Conservation (phyloP, 148 eudicot genomes). For the Rhododendron molle region DNA sequence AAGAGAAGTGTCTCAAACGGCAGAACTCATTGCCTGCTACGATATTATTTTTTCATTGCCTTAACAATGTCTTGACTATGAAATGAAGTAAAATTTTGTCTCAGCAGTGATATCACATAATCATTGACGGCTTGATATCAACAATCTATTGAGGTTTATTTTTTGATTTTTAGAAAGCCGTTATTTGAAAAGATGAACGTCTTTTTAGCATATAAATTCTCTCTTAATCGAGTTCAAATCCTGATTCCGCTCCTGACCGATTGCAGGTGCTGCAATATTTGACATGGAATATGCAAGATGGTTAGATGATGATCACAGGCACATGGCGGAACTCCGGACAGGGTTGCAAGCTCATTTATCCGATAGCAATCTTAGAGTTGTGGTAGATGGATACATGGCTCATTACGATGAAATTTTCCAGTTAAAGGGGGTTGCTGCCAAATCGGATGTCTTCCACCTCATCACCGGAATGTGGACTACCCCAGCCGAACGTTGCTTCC, state of each 20-base stretch:
- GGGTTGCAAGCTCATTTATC: slow-evolving; percentile 82
- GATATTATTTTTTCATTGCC: neutral
- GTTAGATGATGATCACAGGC: slow-evolving; percentile 91
- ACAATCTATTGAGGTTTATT: neutral
- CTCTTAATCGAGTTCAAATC: neutral
- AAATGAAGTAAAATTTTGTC: neutral
- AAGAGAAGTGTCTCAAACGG: neutral
- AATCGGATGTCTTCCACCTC: slow-evolving; percentile 84
- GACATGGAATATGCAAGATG: slow-evolving; percentile 97
- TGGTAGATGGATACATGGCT: slow-evolving; percentile 73
- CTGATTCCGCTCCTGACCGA: neutral
- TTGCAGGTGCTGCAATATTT: slow-evolving; percentile 80
- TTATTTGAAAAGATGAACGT: neutral
- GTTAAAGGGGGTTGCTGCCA: slow-evolving; percentile 70
- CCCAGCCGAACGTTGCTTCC: slow-evolving; percentile 95
- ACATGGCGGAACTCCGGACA: slow-evolving; percentile 73
- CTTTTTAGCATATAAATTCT: neutral
- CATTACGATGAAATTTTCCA: slow-evolving; percentile 86
- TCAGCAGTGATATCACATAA: neutral
- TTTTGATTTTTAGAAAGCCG: neutral
- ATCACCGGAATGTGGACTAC: slow-evolving; percentile 91
- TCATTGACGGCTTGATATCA: neutral
- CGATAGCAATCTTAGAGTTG: slow-evolving; percentile 60
- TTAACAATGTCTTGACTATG: neutral
- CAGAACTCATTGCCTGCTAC: neutral